Evolutionary conservation across 208 protist genomes (phyloP), one percentile per base, ranked within the genome.

Genomic region (Phytomonas francai): DNA sequence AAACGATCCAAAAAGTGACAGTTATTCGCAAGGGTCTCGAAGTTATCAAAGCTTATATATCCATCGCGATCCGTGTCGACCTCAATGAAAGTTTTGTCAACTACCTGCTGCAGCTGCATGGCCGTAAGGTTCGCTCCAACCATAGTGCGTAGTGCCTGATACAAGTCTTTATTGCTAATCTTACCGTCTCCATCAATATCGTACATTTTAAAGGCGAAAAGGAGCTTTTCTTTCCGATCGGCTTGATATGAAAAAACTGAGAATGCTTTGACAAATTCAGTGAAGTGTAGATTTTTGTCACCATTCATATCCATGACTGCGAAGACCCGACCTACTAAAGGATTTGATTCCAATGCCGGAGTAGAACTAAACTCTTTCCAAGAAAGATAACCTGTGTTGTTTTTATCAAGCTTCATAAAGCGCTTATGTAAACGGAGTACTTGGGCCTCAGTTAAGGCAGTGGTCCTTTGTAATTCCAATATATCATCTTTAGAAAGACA

Each of bases 21-120:
- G 36, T 75, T 80, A 11, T 80, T 77, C 0, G 88, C 71, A 27
- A 96, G 65, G 42, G 85, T 83, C 39, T 87, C 76, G 77, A 98
- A 98, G 62, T 98, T 94, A 57, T 93, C 81, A 77, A 96, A 94
- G 8, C 73, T 91, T 30, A 98, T 95, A 75, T 93, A 96, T 3
- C 96, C 96, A 66, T 97, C 94, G 32, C 90, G 78, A 54, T 94
- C 87, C 11, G 79, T 58, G 71, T 97, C 94, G 11, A 85, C 91
- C 66, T 97, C 91, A 61, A 96, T 92, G 66, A 98, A 97, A 12
- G 96, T 98, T 77, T 97, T 98, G 61, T 98, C 93, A 22, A 98
- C 94, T 51, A 98, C 96, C 71, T 98, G 94, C 81, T 98, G 93
- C 45, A 98, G 68, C 75, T 98, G 91, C 64, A 95, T 79, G 28